A percentile compares a stretch with the other conserved stretches of the same genome.
These are phyloP conservation scores for Pseudomonodictys pantanalensis DNA, from an alignment of 495 filamentous ascomycete species.

Conservation along the genomic window DNA sequence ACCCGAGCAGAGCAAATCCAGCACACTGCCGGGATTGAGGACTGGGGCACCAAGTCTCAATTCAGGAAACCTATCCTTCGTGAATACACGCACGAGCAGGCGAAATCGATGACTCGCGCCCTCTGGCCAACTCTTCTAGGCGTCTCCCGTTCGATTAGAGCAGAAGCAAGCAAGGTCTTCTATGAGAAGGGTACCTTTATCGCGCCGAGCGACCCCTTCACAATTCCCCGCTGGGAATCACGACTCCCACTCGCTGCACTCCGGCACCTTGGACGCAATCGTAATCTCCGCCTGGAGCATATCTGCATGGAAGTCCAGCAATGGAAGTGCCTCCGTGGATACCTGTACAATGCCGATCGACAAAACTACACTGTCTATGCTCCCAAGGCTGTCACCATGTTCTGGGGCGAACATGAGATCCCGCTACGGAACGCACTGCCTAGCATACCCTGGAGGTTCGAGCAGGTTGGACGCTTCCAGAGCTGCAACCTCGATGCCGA, in stretches of 20 bases:
- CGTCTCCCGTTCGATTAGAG: not conserved
- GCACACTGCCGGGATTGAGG: not conserved
- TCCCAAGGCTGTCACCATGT: not conserved
- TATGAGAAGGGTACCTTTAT: not conserved
- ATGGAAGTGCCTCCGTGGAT: not conserved
- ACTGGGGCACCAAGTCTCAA: not conserved
- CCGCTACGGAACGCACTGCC: not conserved
- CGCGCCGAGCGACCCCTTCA: constrained; percentile 7
- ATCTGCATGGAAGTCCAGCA: constrained; percentile 1
- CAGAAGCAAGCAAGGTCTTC: not conserved
- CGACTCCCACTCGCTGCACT: constrained; percentile 1
- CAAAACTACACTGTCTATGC: not conserved
- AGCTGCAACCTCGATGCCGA: too few relatives aligned
- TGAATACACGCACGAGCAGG: not conserved
- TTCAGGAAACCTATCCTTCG: not conserved
- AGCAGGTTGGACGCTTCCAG: too few relatives aligned
- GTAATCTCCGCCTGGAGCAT: not conserved
- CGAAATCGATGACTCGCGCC: not conserved
- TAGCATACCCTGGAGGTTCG: not conserved
- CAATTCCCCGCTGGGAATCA: constrained; percentile 4
- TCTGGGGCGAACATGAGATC: not conserved
- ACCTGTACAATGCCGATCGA: not conserved
- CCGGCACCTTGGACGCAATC: not conserved
- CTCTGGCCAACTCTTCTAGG: constrained; percentile 4
- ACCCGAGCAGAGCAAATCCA: not conserved